A percentile compares a stretch with the other conserved stretches of the same genome.
Conservation (phyloP, 2,329 filamentous ascomycete genomes). For the Sporothrix brunneoviolacea region DNA sequence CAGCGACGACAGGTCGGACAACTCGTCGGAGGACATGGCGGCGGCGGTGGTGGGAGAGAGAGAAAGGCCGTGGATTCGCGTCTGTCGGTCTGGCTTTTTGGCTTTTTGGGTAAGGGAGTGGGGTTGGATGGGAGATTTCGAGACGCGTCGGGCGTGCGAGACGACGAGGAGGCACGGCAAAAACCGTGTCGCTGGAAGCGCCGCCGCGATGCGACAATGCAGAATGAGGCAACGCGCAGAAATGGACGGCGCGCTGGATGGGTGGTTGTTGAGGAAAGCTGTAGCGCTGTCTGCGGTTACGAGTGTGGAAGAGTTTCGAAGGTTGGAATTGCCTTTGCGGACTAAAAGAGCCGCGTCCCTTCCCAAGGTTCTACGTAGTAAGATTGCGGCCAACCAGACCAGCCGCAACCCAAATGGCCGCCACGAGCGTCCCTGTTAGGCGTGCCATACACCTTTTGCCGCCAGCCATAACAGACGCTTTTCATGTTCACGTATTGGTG, state of each 20-base stretch:
- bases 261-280: not conserved
- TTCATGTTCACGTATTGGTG: too few relatives aligned
- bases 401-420: constrained; percentile 4
- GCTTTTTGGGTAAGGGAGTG: constrained; percentile 2
- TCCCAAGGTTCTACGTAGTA: constrained; percentile 4
- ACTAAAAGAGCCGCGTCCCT: constrained; percentile 10
- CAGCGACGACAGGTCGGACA: constrained; percentile 46
- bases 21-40: constrained; percentile 54
- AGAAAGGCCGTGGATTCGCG: not conserved
- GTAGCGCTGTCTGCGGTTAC: not conserved
- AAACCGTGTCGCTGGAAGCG: constrained; percentile 1
- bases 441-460: not conserved
- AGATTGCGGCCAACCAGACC: constrained; percentile 7
- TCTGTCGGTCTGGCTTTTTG: not conserved
- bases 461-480: not conserved
- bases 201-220: not conserved
- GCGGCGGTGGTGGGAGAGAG: not conserved
- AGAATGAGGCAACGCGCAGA: not conserved
- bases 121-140: not conserved
- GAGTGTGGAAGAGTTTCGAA: not conserved
- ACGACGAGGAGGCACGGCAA: not conserved
- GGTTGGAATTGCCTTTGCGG: constrained; percentile 3
- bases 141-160: constrained; percentile 8
- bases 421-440: constrained; percentile 2
- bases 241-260: not conserved